phyloP scores from a whole-genome alignment of 768 basidiomycete species.

The Termitomyces sp. region DNA sequence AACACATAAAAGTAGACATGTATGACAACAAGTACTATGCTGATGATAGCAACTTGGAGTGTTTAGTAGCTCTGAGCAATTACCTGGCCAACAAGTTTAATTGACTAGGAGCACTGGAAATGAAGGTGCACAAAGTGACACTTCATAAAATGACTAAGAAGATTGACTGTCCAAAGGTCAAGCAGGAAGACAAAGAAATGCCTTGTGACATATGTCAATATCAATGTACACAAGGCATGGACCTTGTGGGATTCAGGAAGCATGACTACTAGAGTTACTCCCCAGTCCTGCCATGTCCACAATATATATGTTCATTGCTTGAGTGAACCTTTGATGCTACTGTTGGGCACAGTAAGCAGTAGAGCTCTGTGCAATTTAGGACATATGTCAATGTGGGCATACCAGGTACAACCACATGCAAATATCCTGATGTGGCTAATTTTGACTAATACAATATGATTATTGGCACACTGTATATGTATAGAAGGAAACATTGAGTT shows the following conservation, averaged over 20 bases:
- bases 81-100: not conserved
- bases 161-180: not conserved
- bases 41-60: not conserved
- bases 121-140: not conserved
- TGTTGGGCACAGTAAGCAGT: not conserved
- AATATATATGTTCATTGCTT: not conserved
- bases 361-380: not conserved
- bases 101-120: not conserved
- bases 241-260: slow-evolving; percentile 23
- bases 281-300: not conserved
- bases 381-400: not conserved
- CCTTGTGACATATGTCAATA: not conserved
- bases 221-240: not conserved
- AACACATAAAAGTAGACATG: not conserved
- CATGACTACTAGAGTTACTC: slow-evolving; percentile 9
- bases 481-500: slow-evolving; percentile 23
- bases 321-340: not conserved
- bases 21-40: slow-evolving; percentile 1
- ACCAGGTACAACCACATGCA: too few species aligned
- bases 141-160: not conserved
- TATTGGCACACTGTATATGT: slow-evolving; percentile 35
- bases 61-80: not conserved
- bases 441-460: slow-evolving; percentile 33
- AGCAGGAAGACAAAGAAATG: not conserved
- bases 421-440: slow-evolving; percentile 32